These are phyloP conservation scores for Mortierella polycephala DNA, from an alignment of 371 early-diverging fungal genomes.

Conservation along the genomic window DNA sequence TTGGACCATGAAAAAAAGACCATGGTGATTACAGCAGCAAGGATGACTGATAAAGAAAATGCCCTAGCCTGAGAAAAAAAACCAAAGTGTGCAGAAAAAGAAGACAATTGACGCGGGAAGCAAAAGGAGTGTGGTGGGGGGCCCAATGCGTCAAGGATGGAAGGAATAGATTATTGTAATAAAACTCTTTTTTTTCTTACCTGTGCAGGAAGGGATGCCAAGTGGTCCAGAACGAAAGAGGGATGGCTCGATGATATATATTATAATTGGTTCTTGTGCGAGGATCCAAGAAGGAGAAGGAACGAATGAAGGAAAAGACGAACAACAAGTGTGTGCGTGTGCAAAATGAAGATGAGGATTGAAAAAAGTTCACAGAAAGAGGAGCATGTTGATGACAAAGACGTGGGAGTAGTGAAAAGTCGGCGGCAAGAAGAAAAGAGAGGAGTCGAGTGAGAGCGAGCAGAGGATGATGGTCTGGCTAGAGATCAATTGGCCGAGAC, in stretches of 20 bases:
- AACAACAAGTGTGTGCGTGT: too few species aligned
- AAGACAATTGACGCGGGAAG: too few species aligned
- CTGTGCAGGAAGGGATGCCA: too few species aligned
- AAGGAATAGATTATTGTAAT: too few species aligned
- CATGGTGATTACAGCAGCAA: neutral
- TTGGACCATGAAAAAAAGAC: neutral
- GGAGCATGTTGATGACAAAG: constrained; percentile 1
- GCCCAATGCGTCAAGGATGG: too few species aligned
- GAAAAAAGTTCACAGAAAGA: neutral
- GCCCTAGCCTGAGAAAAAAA: neutral
- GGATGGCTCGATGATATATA: too few species aligned
- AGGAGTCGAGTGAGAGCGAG: neutral
- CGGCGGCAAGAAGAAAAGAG: neutral
- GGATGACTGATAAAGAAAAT: neutral
- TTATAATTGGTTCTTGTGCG: too few species aligned
- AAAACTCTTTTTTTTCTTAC: too few species aligned
- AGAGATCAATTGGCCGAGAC: too few species aligned
- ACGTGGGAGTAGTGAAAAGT: neutral
- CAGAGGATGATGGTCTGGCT: neutral
- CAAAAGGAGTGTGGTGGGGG: too few species aligned
- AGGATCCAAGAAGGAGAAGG: neutral
- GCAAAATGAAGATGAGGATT: neutral
- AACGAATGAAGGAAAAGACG: neutral
- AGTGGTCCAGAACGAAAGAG: too few species aligned
- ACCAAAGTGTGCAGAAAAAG: too few species aligned